Percentiles rank a stretch among this genome's conserved stretches.
These are phyloP conservation scores for Polytrichum commune DNA, from an alignment of 225 moss, liverwort and hornwort species.

Conservation along the genomic window DNA sequence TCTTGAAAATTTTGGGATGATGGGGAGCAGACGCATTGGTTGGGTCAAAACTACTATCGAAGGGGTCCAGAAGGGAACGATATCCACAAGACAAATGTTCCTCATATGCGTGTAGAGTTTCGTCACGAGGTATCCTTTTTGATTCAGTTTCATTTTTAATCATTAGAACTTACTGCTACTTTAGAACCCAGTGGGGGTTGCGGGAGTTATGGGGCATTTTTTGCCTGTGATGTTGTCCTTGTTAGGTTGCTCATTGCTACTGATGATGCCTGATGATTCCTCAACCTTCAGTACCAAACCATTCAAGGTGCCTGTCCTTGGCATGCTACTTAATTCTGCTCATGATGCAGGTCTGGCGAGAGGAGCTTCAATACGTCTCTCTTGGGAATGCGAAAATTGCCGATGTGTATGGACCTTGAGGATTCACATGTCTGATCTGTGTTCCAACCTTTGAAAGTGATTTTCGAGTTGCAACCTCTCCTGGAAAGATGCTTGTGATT, in stretches of 20 bases:
- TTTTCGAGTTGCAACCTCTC: too few species aligned
- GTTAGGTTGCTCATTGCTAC: too few species aligned
- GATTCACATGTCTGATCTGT: background rate
- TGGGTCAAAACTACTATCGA: slow-evolving; percentile 68
- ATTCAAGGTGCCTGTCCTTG: too few species aligned
- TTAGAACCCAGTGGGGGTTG: background rate
- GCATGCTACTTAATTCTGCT: too few species aligned
- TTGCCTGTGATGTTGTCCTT: too few species aligned
- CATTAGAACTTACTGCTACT: background rate
- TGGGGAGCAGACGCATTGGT: slow-evolving; percentile 73
- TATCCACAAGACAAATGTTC: slow-evolving; percentile 91
- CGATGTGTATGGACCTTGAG: slow-evolving; percentile 67
- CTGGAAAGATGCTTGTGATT: too few species aligned
- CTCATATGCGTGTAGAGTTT: slow-evolving; percentile 94
- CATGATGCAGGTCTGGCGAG: slow-evolving; percentile 75
- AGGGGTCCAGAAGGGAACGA: slow-evolving; percentile 87
- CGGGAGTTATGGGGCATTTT: too few species aligned
- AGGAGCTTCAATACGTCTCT: slow-evolving; percentile 82
- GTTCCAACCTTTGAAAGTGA: too few species aligned
- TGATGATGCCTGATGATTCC: too few species aligned
- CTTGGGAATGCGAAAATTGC: slow-evolving; percentile 52
- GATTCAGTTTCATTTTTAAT: background rate
- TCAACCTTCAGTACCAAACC: too few species aligned
- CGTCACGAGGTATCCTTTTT: slow-evolving; percentile 64
- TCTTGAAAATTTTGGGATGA: background rate